These are phyloP conservation scores for Hypocrella siamensis DNA, from an alignment of 2,329 filamentous ascomycete species.

Conservation along the genomic window DNA sequence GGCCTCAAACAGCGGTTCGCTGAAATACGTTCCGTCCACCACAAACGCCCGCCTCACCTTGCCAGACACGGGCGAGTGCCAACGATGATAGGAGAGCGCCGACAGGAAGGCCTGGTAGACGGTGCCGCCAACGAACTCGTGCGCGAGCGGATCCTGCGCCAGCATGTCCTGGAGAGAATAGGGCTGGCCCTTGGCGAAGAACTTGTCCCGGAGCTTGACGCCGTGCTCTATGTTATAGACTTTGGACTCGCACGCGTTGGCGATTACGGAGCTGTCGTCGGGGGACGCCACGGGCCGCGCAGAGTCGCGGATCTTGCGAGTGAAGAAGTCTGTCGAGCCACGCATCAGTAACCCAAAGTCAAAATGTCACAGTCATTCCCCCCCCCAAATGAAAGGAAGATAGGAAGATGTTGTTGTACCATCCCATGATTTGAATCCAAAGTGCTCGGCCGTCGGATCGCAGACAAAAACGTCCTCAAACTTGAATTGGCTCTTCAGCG, in stretches of 20 bases:
- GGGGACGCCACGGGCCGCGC: slow-evolving; percentile 43
- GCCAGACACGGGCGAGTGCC: slow-evolving; percentile 54
- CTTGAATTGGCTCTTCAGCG: slow-evolving; percentile 21
- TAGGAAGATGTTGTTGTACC: slow-evolving; percentile 14
- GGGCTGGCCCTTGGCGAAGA: slow-evolving; percentile 55
- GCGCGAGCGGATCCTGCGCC: slow-evolving; percentile 32
- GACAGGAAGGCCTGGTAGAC: slow-evolving; percentile 58
- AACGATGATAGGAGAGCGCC: slow-evolving; percentile 53
- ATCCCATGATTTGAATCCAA: slow-evolving; percentile 54
- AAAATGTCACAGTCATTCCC: not conserved
- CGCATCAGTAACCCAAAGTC: slow-evolving; percentile 1
- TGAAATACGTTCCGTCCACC: slow-evolving; percentile 52
- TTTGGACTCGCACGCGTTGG: slow-evolving; percentile 49
- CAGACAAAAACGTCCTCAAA: slow-evolving; percentile 49
- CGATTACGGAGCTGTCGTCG: slow-evolving; percentile 36
- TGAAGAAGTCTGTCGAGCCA: slow-evolving; percentile 40
- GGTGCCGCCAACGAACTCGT: slow-evolving; percentile 44
- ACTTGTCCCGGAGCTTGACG: slow-evolving; percentile 40
- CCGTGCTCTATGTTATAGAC: slow-evolving; percentile 34
- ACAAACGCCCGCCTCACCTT: slow-evolving; percentile 41
- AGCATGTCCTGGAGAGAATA: slow-evolving; percentile 53
- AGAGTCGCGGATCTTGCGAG: slow-evolving; percentile 33
- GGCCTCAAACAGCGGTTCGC: slow-evolving; percentile 32
- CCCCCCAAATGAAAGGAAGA: not conserved
- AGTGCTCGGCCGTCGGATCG: slow-evolving; percentile 34